A percentile compares a stretch with the other conserved stretches of the same genome.
Evolutionary conservation across 2,329 filamentous ascomycete species (phyloP).

Genomic region (Aspergillus sp.): DNA sequence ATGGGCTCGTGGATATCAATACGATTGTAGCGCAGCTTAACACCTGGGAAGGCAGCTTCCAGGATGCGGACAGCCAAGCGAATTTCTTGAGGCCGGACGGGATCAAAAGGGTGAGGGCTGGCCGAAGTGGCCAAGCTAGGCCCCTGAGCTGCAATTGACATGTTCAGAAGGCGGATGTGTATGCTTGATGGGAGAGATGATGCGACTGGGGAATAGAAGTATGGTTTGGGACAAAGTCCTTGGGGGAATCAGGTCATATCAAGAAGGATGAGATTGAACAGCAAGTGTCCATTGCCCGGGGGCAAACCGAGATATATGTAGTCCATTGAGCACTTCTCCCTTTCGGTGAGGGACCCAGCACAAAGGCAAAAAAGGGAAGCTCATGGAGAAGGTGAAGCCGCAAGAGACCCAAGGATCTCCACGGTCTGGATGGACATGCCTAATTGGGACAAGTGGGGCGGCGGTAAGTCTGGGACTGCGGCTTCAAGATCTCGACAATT

Average conservation of each 20-base stretch:
- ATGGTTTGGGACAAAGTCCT: not conserved
- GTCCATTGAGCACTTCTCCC: not conserved
- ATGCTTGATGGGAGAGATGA: not conserved
- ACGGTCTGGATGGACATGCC: conserved; percentile 32
- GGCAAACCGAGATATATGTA: not conserved
- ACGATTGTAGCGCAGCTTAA: conserved; percentile 59
- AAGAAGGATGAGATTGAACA: not conserved
- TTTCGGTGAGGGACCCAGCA: not conserved
- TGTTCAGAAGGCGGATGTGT: not conserved
- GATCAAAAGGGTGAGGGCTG: conserved; percentile 40
- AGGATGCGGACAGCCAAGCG: conserved; percentile 38
- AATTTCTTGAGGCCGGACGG: conserved; percentile 41
- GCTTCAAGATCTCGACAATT: not conserved
- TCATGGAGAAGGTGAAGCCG: not conserved
- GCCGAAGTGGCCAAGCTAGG: conserved; percentile 18
- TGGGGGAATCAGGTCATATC: not conserved
- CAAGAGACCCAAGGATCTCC: not conserved
- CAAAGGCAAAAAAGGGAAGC: not conserved
- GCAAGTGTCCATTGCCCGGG: not conserved
- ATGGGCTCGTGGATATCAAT: conserved; percentile 66
- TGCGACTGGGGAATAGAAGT: not conserved
- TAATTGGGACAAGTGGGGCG: conserved; percentile 22
- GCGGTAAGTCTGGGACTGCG: not conserved
- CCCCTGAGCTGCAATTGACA: conserved; percentile 18
- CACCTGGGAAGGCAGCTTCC: conserved; percentile 38